Base-by-base conservation (phyloP, 345 rosid species). In the Theobroma cacao region DNA sequence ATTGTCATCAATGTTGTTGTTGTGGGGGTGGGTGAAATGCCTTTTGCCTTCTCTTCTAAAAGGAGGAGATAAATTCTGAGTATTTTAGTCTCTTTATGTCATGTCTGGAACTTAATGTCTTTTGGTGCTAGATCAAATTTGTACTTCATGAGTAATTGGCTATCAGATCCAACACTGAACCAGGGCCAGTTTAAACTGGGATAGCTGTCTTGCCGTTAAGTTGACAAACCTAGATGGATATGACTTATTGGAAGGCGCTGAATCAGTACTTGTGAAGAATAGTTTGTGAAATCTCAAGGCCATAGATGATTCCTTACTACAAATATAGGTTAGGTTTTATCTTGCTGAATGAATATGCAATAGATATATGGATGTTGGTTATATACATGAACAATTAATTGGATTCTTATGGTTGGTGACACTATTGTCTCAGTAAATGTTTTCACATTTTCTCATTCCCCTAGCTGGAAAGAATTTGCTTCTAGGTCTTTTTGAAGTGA, bases 301-400 rank as follows among this genome's bases (percentile, higher is more conserved):
- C 13, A 10, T 63, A 17, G 26, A 63, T 34, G 26, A 63, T 17
- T 18, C 11, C 12, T 34, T 34, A 11, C 17, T 13, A 22, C 60
- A 7, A 18, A n/a, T 64, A 24, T 43, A 12, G 10, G 33, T 66
- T 66, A 67, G 18, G 33, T 5, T 43, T 67, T 41, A 12, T 67
- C 52, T 67, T 67, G 72, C n/a, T 41, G 53, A 67, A 41, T 24
- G 72, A 22, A 41, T 67, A 20, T 64, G 45, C 47, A 34, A 63
- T 63, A 40, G 4, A 63, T 34, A 34, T 63, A 67, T 67, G 72
- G n/a, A n/a, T 4, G 5, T 41, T 13, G 53, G 33, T 24, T 5
- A 2, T 13, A 41, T 43, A 10, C 34, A 24, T 41, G 5, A 24
- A 41, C 18, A 41, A n/a, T 41, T 41, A 41, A 41, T 67, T 41